These are phyloP conservation scores for Panus rudis DNA, from an alignment of 768 basidiomycete species.

Conservation along the genomic window DNA sequence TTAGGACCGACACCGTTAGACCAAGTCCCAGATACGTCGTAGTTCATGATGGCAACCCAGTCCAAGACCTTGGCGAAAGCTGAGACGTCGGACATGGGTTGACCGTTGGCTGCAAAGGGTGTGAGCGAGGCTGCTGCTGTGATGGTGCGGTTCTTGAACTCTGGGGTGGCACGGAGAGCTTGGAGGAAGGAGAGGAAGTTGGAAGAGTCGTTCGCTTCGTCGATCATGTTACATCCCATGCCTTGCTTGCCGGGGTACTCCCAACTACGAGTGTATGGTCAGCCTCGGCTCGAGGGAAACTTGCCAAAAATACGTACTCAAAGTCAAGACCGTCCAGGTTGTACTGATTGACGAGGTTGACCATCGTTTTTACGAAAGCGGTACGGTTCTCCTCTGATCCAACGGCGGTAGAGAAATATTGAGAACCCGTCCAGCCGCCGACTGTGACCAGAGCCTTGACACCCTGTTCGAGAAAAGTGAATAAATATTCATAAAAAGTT, in stretches of 20 bases:
- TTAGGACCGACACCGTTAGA: conserved; percentile 67
- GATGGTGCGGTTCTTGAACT: conserved; percentile 49
- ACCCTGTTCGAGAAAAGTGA: conserved; percentile 3
- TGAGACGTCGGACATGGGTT: conserved; percentile 61
- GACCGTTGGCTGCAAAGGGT: conserved; percentile 45
- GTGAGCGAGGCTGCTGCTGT: conserved; percentile 42
- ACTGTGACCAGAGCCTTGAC: conserved; percentile 40
- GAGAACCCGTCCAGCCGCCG: conserved; percentile 67
- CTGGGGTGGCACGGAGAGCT: conserved; percentile 50
- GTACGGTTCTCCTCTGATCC: conserved; percentile 51
- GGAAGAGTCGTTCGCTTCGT: conserved; percentile 44
- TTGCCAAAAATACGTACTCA: conserved; percentile 8
- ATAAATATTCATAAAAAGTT: conserved; percentile 18
- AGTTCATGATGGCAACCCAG: conserved; percentile 63
- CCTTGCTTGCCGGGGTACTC: conserved; percentile 72
- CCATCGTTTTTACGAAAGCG: conserved; percentile 55
- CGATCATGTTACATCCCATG: conserved; percentile 61
- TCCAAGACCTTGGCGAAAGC: conserved; percentile 66
- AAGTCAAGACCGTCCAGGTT: conserved; percentile 11
- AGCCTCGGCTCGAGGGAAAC: background rate
- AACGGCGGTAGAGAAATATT: conserved; percentile 56
- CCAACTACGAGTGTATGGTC: conserved; percentile 46
- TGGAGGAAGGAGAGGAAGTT: conserved; percentile 78
- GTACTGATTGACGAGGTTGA: conserved; percentile 41
- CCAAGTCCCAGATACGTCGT: conserved; percentile 52